phyloP scores from a whole-genome alignment of 2,329 filamentous ascomycete species.

The Pseudogymnoascus sp. region DNA sequence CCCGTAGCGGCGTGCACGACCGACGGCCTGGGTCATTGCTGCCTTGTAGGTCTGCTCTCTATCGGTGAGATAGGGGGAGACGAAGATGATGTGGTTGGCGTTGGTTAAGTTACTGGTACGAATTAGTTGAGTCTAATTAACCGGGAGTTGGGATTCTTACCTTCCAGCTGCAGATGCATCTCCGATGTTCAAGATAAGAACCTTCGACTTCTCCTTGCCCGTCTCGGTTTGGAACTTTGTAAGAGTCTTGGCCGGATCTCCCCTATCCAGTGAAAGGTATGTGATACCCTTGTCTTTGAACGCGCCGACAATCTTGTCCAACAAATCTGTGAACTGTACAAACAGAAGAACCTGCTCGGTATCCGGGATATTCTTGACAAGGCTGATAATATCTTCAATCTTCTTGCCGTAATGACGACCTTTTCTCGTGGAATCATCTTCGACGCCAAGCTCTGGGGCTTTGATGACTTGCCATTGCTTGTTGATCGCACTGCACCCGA shows the following conservation, averaged over 20 bases:
- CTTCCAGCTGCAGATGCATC: conserved; percentile 50
- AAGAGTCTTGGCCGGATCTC: conserved; percentile 29
- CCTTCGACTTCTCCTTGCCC: conserved; percentile 31
- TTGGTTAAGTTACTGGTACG: conserved; percentile 47
- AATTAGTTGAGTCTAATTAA: neutral
- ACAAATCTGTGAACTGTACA: conserved; percentile 40
- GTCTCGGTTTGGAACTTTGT: conserved; percentile 32
- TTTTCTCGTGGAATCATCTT: conserved; percentile 17
- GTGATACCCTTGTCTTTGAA: conserved; percentile 26
- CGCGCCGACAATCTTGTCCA: conserved; percentile 30
- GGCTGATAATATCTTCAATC: conserved; percentile 34
- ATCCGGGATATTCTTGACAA: conserved; percentile 32
- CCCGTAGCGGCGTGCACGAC: conserved; percentile 48
- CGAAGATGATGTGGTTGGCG: conserved; percentile 57
- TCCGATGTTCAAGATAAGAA: conserved; percentile 48
- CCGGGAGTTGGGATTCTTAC: conserved; percentile 32
- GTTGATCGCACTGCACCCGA: conserved; percentile 33
- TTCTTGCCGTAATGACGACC: conserved; percentile 36
- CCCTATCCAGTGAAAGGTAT: conserved; percentile 29
- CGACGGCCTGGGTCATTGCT: conserved; percentile 54
- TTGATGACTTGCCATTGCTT: conserved; percentile 33
- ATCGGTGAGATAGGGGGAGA: conserved; percentile 42
- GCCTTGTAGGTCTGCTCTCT: conserved; percentile 45
- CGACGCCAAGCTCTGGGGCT: conserved; percentile 28
- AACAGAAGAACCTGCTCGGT: conserved; percentile 48